A percentile compares a stretch with the other conserved stretches of the same genome.
These are phyloP conservation scores for Paramecium sexaurelia DNA, from an alignment of 73 alveolate genomes.

Conservation along the genomic window DNA sequence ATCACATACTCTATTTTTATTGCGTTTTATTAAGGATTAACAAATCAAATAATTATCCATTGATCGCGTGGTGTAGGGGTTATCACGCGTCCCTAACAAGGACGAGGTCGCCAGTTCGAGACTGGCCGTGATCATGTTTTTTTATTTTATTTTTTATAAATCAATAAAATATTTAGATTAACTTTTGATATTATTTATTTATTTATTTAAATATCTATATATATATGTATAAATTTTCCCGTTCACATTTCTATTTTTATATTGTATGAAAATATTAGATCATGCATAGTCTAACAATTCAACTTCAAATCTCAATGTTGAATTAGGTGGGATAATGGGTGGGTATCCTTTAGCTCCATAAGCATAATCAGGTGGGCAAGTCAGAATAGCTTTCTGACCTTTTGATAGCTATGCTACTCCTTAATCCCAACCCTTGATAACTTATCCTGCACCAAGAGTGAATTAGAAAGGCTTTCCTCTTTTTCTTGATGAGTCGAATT, in stretches of 20 bases:
- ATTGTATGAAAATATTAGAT: background rate
- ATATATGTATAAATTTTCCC: background rate
- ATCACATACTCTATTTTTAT: background rate
- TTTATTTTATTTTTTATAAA: background rate
- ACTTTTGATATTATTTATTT: background rate
- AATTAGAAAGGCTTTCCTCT: constrained; percentile 89
- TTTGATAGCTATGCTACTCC: constrained; percentile 88
- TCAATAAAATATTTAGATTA: no score
- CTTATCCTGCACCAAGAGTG: constrained; percentile 95
- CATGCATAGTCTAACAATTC: constrained; percentile 75
- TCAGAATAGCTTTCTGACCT: constrained; percentile 87
- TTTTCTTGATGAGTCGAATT: constrained; percentile 94
- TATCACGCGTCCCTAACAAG: constrained; percentile 49
- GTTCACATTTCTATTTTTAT: background rate
- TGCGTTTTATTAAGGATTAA: background rate
- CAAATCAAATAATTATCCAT: background rate
- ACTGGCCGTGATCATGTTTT: constrained; percentile 51
- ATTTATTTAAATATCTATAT: background rate
- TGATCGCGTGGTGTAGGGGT: constrained; percentile 55
- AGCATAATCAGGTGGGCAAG: constrained; percentile 92
- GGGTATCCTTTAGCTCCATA: constrained; percentile 95
- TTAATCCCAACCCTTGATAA: constrained; percentile 98
- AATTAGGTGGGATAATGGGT: constrained; percentile 93
- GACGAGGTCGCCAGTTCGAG: constrained; percentile 58
- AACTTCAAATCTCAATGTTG: constrained; percentile 91